Evolutionary conservation across 2,329 filamentous ascomycete genomes (phyloP), one percentile per base, ranked within the genome.

Genomic region (Alternaria hordeiaustralica): DNA sequence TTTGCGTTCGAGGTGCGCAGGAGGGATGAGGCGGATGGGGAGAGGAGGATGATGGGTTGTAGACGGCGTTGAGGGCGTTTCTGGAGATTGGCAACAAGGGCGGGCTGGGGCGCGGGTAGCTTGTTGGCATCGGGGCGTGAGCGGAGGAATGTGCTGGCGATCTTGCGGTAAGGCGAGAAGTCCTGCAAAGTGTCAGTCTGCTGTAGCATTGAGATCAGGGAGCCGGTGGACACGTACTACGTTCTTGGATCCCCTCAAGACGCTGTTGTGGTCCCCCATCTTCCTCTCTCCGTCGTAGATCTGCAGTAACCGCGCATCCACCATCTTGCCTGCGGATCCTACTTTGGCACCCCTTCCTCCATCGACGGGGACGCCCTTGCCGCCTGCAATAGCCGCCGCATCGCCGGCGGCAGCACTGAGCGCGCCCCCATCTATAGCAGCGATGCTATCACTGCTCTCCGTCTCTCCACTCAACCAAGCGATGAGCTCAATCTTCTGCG

Each of bases 1-100:
- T 97, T 96, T 81, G 96, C 93, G 79, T 99, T 99, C 57, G 93
- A 92, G 88, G 98, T 93, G 79, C 95, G 94, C 41, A 99, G 89
- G 53, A 98, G 89, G 2, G 94, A 96, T 3, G 95, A 97, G 11
- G 95, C 96, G 2, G 95, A 98, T 2, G 96, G 96, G 0, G 96
- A 98, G 65, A 99, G 90, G 26, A 99, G 90, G 79, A 99, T 97
- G 81, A 99, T 99, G 53, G 96, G 96, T 78, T 85, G 84, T 36
- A 86, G 83, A 55, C 87, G 85, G 50, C 78, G 78, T 25, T 77
- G 63, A 50, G 79, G 78, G 61, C 83, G 80, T 67, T 82, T 82
- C 44, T 71, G 68, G 54, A 80, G 76, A 71, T 76, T 78, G 11
- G 82, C 71, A 75, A 83, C 72, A 55, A 81, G 78, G 7, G 79